A percentile compares a stretch with the other conserved stretches of the same genome.
These are phyloP conservation scores for Beta macrorhiza DNA, from an alignment of 179 eudicot genomes.

Conservation along the genomic window DNA sequence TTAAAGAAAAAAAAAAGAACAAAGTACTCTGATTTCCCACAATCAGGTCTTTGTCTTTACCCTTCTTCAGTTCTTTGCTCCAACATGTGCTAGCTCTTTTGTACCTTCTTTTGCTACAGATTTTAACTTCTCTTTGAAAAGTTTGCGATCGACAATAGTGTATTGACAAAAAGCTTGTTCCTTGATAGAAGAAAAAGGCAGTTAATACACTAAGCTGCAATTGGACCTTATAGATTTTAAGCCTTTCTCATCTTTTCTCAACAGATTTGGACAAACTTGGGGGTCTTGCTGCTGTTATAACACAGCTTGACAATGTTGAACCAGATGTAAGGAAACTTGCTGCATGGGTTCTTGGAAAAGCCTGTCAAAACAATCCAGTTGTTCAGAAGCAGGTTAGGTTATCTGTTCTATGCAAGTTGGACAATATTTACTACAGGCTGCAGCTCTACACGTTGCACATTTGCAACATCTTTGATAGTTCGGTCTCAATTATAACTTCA, in stretches of 20 bases:
- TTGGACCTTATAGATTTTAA: neutral
- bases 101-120: neutral
- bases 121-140: neutral
- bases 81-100: neutral
- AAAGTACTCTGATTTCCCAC: neutral
- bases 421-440: neutral
- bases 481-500: neutral
- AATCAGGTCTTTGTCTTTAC: neutral
- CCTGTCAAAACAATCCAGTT: conserved; percentile 79
- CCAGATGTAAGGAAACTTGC: conserved; percentile 64
- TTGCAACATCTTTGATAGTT: neutral
- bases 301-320: conserved; percentile 55
- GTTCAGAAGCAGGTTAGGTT: conserved; percentile 78
- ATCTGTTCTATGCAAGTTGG: neutral
- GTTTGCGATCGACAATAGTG: neutral
- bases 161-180: neutral
- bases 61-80: neutral
- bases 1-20: no score
- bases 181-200: neutral
- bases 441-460: neutral
- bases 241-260: conserved; percentile 2
- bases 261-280: conserved; percentile 88
- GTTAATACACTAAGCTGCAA: no score
- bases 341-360: conserved; percentile 91
- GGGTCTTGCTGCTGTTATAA: conserved; percentile 62